Base-by-base conservation (phyloP, 495 filamentous ascomycete species). In the Talaromyces stipitatus region DNA sequence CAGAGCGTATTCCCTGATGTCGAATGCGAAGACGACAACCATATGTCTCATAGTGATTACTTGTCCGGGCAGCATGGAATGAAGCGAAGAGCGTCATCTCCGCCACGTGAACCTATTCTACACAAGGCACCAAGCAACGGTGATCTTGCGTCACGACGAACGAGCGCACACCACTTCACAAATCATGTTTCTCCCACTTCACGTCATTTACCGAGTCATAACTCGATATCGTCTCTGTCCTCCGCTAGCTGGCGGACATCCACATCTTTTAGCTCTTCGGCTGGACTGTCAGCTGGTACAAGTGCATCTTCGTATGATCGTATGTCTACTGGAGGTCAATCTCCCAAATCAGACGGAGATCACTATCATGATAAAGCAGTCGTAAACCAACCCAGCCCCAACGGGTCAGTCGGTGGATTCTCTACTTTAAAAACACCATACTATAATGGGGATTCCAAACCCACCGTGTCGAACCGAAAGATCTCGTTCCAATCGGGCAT, bases 71-170 rank as follows among this genome's bases (percentile, higher is more conserved):
- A 62, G 41, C 80, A 69, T 77, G 89, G 59, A 72, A 87, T 77
- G 67, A 96, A 96, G 67, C 81, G 91, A 58, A 78, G 89, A 54
- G 90, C 91, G 23, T 91, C 89, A 2, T 92, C 89, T 23, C 88
- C 90, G 23, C 88, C 85, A 12, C 81, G 82, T 5, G 90, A 91
- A 51, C 86, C 88, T 29, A 82, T 85, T 3, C 65, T 87, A 56
- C 80, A 84, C 58, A 72, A 76, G 12, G 71, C 66, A 2, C 72
- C 73, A 28, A 85, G 79, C 55, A 81, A 81, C 29, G 83, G 80
- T 61, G 89, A 94, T 64, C 62, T 85, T 38, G 80, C 83, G 36
- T 81, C 87, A 62, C 78, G 89, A 58, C 81, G 87, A 58, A 82
- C 85, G 22, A 80, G 77, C 29, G 77, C 80, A 38, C 77, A 83